Evolutionary conservation across 192 early-diverging fungal species (phyloP).

Genomic region (Coemansia sp.): DNA sequence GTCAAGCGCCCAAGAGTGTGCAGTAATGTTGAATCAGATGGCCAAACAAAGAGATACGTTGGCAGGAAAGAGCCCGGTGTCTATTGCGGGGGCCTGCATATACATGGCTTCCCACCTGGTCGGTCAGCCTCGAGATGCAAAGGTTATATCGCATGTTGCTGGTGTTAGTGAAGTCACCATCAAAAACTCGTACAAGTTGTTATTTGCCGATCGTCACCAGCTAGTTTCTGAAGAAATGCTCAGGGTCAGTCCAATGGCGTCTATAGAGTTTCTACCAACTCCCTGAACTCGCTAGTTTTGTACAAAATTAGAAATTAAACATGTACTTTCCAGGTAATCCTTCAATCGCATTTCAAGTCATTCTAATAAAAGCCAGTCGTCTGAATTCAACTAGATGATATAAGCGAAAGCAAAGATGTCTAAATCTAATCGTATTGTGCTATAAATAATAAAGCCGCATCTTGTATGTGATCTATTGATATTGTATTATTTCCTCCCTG

Average conservation of each 20-base stretch:
- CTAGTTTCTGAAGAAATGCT: constrained; percentile 51
- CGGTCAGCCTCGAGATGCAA: constrained; percentile 63
- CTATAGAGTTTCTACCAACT: constrained; percentile 23
- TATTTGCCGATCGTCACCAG: constrained; percentile 60
- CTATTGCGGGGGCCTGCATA: constrained; percentile 88
- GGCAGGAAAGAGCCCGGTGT: constrained; percentile 88
- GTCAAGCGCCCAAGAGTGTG: constrained; percentile 67
- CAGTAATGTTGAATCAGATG: constrained; percentile 66
- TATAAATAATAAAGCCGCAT: no score
- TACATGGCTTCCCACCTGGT: constrained; percentile 82
- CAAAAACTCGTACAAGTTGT: constrained; percentile 76
- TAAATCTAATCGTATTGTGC: no score
- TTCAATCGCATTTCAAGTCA: no score
- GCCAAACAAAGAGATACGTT: constrained; percentile 81
- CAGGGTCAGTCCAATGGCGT: constrained; percentile 16
- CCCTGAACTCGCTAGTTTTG: constrained; percentile 7
- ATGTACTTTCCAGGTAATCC: constrained; percentile 4
- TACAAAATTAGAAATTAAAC: background rate
- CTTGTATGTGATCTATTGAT: no score
- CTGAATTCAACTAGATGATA: no score
- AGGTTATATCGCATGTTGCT: constrained; percentile 78
- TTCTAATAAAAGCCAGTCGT: no score
- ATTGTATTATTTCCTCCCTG: no score
- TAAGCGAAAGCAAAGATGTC: no score
- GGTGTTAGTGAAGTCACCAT: constrained; percentile 95